Evolutionary conservation across 352 stramenopile genomes (phyloP).

Genomic region (Globisporangium middletonii): DNA sequence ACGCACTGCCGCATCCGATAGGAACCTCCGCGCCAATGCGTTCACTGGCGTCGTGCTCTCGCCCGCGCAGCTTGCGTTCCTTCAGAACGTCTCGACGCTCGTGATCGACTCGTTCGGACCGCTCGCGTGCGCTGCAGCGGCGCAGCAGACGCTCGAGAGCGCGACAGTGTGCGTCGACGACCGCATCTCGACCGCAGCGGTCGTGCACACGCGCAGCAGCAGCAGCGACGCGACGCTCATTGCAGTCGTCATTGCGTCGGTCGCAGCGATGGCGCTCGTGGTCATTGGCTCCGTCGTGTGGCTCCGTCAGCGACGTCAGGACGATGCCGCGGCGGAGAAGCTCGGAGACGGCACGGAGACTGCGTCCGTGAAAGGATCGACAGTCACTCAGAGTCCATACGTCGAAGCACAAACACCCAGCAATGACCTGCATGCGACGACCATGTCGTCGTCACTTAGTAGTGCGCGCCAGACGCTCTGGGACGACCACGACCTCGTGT

Average conservation of each 20-base stretch:
- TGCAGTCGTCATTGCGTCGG: conserved; percentile 1
- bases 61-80: conserved; percentile 6
- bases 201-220: not conserved
- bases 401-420: not conserved
- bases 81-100: conserved; percentile 6
- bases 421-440: not conserved
- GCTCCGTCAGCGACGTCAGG: too few relatives aligned
- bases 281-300: too few relatives aligned
- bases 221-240: conserved; percentile 1
- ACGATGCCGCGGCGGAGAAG: too few relatives aligned
- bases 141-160: conserved; percentile 3
- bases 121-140: not conserved
- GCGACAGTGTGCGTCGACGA: conserved; percentile 2
- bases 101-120: conserved; percentile 8
- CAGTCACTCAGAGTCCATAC: too few relatives aligned
- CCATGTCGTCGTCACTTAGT: too few relatives aligned
- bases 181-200: not conserved
- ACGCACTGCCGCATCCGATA: not conserved
- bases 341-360: too few relatives aligned
- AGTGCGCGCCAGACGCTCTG: conserved; percentile 24
- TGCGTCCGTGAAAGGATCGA: too few relatives aligned
- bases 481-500: conserved; percentile 50
- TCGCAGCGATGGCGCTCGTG: not conserved
- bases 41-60: conserved; percentile 7
- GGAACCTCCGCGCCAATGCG: conserved; percentile 10